Evolutionary conservation across 2,329 filamentous ascomycete species (phyloP).

Genomic region (Apiospora hydei): DNA sequence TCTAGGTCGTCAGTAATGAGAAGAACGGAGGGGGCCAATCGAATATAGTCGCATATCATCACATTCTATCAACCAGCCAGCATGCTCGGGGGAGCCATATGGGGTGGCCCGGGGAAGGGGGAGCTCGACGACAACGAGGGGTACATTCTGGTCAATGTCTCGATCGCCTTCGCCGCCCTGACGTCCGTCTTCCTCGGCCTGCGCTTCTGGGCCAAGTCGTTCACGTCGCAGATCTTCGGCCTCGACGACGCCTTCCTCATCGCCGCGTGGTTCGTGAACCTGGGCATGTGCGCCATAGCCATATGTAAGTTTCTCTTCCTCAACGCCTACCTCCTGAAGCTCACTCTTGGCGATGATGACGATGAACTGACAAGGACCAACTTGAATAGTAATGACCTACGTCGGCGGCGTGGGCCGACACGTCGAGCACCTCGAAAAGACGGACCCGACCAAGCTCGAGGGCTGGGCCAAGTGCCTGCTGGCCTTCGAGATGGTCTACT

Average conservation of each 20-base stretch:
- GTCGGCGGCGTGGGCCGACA: slow-evolving; percentile 38
- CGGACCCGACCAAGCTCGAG: slow-evolving; percentile 28
- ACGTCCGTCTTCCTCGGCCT: slow-evolving; percentile 30
- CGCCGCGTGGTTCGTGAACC: slow-evolving; percentile 33
- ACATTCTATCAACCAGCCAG: not conserved
- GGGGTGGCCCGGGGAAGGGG: not conserved
- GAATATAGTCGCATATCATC: not conserved
- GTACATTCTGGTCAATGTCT: slow-evolving; percentile 32
- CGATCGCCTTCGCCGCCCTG: slow-evolving; percentile 32
- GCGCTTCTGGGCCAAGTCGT: slow-evolving; percentile 33
- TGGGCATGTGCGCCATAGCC: slow-evolving; percentile 34
- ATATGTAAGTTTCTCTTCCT: slow-evolving; percentile 28
- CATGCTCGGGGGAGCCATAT: not conserved
- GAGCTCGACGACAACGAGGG: slow-evolving; percentile 18
- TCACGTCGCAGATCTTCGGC: slow-evolving; percentile 28
- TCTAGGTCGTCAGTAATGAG: not conserved
- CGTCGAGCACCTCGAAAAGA: slow-evolving; percentile 30
- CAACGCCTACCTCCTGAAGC: not conserved
- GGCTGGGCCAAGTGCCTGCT: slow-evolving; percentile 36
- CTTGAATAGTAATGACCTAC: slow-evolving; percentile 32
- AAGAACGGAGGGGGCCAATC: too few species aligned
- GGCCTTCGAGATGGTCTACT: slow-evolving; percentile 41
- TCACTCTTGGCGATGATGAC: not conserved
- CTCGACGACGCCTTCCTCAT: slow-evolving; percentile 33
- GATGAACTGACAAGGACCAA: not conserved